Percentiles rank a stretch among this genome's conserved stretches.
Conservation (phyloP, 331 rosid species). For the Quercus phellos region DNA sequence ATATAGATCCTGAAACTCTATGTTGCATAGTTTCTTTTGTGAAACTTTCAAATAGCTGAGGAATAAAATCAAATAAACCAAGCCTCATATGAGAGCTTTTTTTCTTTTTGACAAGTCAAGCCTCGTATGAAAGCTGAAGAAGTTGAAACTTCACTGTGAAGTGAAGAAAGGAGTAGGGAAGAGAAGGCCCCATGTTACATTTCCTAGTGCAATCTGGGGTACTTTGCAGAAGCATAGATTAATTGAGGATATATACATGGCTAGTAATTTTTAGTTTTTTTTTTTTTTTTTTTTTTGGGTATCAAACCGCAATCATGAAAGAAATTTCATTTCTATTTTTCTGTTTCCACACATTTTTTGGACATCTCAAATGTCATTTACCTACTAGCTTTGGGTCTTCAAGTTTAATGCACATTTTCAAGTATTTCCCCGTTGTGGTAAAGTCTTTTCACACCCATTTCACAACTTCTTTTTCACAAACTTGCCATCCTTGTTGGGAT, state of each 20-base stretch:
- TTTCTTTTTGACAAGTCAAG: neutral
- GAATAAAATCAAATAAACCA: slow-evolving; percentile 18
- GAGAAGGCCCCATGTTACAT: neutral
- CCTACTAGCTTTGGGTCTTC: neutral
- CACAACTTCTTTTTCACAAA: neutral
- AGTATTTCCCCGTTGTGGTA: neutral
- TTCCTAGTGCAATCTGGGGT: neutral
- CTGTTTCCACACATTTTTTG: neutral
- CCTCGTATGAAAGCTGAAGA: slow-evolving; percentile 16
- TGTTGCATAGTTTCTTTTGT: neutral
- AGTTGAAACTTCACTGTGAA: slow-evolving; percentile 19
- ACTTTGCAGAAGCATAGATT: neutral
- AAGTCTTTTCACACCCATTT: neutral
- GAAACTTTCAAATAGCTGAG: slow-evolving; percentile 5
- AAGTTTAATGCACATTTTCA: neutral
- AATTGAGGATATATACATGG: neutral
- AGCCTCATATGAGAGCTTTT: slow-evolving; percentile 11
- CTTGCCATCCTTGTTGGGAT: neutral
- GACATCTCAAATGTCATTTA: neutral
- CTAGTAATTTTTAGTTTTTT: neutral
- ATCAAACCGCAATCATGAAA: neutral
- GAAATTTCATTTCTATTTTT: neutral
- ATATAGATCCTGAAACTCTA: slow-evolving; percentile 17
- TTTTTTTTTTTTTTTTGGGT: neutral
- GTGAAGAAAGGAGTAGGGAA: slow-evolving; percentile 11